Base-by-base conservation (phyloP, 129 eudicot genomes). In the carrot (Daucus carota) region DNA sequence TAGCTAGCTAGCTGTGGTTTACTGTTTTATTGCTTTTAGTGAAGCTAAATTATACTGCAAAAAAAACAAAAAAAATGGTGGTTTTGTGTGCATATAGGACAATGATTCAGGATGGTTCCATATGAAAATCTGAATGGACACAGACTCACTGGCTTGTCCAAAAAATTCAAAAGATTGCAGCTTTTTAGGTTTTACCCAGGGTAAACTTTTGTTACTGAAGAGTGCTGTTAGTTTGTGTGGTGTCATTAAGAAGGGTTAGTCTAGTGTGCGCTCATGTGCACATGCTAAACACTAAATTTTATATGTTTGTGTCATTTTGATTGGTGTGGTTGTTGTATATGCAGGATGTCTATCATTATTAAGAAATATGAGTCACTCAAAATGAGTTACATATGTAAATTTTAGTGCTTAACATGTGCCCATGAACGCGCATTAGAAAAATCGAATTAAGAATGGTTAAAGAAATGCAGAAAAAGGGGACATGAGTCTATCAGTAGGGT, bases 371-470 rank as follows among this genome's bases (percentile, higher is more conserved):
- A n/a, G n/a, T n/a, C n/a, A n/a, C n/a, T n/a, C n/a, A n/a, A n/a
- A n/a, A n/a, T n/a, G n/a, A n/a, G n/a, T n/a, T n/a, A n/a, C n/a
- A n/a, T n/a, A n/a, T n/a, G n/a, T n/a, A n/a, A n/a, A n/a, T n/a
- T n/a, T n/a, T n/a, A n/a, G n/a, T n/a, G n/a, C n/a, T n/a, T n/a
- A n/a, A n/a, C n/a, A n/a, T n/a, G n/a, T n/a, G n/a, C n/a, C n/a
- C n/a, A n/a, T n/a, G n/a, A n/a, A n/a, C n/a, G n/a, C n/a, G n/a
- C n/a, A n/a, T n/a, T n/a, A n/a, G n/a, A n/a, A n/a, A n/a, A n/a
- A n/a, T n/a, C n/a, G n/a, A 70, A 22, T 70, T 70, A 70, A 70
- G 74, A 70, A 70, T 38, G 74, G 6, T 33, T 20, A 33, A 70
- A 70, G 1, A 63, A 10, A 22, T 28, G 75, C 57, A 72, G 57